A percentile compares a stretch with the other conserved stretches of the same genome.
These are phyloP conservation scores for Yarrowia keelungensis DNA, from an alignment of 805 yeast genomes.

Conservation along the genomic window DNA sequence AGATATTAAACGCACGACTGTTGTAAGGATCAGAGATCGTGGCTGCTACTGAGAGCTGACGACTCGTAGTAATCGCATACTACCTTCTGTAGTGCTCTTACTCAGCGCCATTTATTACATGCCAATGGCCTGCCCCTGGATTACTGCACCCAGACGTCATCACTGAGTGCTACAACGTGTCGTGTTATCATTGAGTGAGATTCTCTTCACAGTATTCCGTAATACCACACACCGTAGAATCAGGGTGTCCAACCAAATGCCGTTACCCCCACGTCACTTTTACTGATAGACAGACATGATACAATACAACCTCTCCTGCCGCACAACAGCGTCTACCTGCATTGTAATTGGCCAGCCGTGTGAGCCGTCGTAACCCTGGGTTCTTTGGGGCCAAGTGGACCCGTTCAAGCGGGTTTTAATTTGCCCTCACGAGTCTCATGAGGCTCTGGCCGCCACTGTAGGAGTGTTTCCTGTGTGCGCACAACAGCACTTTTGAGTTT, in stretches of 20 bases:
- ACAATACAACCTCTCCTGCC: background rate
- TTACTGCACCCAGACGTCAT: too few relatives aligned
- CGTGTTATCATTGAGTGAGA: too few relatives aligned
- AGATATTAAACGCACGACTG: conserved; percentile 17
- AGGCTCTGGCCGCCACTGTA: conserved; percentile 18
- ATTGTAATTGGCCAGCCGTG: too few relatives aligned
- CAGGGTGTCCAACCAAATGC: conserved; percentile 23
- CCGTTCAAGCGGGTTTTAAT: background rate
- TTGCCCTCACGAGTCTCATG: background rate
- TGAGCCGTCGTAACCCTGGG: too few relatives aligned
- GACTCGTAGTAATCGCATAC: too few relatives aligned
- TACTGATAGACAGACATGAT: conserved; percentile 1
- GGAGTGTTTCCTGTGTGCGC: conserved; percentile 1
- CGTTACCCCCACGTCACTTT: conserved; percentile 21
- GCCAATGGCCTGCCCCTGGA: too few relatives aligned
- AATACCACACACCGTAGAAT: background rate
- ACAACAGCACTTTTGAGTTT: conserved; percentile 29
- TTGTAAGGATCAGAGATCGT: background rate
- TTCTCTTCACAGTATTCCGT: too few relatives aligned
- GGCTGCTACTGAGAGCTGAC: too few relatives aligned
- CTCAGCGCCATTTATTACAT: too few relatives aligned
- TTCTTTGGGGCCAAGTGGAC: background rate
- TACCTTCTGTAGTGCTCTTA: too few relatives aligned
- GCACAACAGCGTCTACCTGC: too few relatives aligned
- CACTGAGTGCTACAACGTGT: too few relatives aligned